A percentile compares a stretch with the other conserved stretches of the same genome.
phyloP scores from a whole-genome alignment of 1,284 basidiomycete genomes.

The Leccinum proximum region DNA sequence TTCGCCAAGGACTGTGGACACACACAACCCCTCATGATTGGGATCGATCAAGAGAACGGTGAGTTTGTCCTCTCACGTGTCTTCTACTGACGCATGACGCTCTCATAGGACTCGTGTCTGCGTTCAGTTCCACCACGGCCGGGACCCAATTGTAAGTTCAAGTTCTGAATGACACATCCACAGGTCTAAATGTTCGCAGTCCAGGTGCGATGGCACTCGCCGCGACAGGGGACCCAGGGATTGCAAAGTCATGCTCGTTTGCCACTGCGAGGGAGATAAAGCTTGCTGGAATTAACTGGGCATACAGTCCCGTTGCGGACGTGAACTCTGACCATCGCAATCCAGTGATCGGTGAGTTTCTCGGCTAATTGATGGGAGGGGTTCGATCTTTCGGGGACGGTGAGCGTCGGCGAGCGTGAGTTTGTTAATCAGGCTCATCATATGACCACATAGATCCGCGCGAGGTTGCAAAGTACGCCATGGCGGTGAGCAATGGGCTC shows the following conservation, averaged over 20 bases:
- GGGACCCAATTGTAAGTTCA: conserved; percentile 63
- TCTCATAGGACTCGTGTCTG: conserved; percentile 55
- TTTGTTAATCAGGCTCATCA: background rate
- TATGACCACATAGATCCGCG: conserved; percentile 41
- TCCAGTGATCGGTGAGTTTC: conserved; percentile 61
- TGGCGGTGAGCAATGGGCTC: conserved; percentile 47
- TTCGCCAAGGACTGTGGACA: conserved; percentile 58
- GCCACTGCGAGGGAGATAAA: conserved; percentile 55
- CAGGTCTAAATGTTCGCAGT: conserved; percentile 32
- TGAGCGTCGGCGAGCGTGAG: conserved; percentile 22
- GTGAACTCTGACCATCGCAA: conserved; percentile 65
- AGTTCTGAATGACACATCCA: background rate
- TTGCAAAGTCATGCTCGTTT: conserved; percentile 45
- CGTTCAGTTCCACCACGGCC: conserved; percentile 50
- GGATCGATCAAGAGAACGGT: conserved; percentile 74
- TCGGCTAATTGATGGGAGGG: conserved; percentile 35
- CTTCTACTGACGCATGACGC: background rate
- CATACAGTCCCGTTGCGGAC: conserved; percentile 66
- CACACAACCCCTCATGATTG: conserved; percentile 53
- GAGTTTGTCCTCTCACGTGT: conserved; percentile 3
- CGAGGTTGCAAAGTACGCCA: conserved; percentile 45
- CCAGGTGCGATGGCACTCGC: conserved; percentile 73
- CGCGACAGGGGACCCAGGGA: conserved; percentile 44
- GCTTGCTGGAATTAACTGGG: conserved; percentile 66
- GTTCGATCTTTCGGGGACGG: conserved; percentile 70